Percentiles rank a stretch among this genome's conserved stretches.
Evolutionary conservation across 1,139 yeast genomes (phyloP).

Genomic region (Magnusiomyces magnusii): DNA sequence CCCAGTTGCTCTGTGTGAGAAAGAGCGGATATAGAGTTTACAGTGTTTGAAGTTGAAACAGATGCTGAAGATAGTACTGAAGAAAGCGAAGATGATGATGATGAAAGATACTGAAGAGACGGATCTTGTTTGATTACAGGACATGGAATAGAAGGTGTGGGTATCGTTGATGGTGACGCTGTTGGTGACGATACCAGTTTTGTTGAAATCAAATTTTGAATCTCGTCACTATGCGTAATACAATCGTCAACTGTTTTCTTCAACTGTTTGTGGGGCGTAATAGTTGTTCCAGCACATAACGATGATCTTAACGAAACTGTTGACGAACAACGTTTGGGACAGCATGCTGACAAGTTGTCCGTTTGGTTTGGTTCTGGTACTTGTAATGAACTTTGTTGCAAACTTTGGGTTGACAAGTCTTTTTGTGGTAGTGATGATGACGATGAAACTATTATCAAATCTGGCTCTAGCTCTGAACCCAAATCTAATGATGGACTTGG

Average conservation of each 20-base stretch:
- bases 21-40: background rate
- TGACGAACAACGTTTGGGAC: conserved; percentile 2
- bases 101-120: background rate
- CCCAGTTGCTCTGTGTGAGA: background rate
- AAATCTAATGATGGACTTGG: too few species aligned
- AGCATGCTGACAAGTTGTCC: background rate
- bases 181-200: background rate
- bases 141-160: background rate
- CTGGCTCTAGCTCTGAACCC: too few species aligned
- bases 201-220: background rate
- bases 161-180: background rate
- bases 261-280: background rate
- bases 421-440: too few species aligned
- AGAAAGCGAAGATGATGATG: conserved; percentile 1
- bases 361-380: background rate
- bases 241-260: background rate
- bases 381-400: too few species aligned
- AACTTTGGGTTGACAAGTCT: too few species aligned
- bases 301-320: background rate
- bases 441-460: too few species aligned
- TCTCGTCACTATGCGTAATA: background rate
- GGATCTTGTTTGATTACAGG: background rate
- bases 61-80: conserved; percentile 1
- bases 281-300: background rate
- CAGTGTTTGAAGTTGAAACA: background rate